phyloP scores from a whole-genome alignment of 208 protist genomes.

The Strigomonas culicis region DNA sequence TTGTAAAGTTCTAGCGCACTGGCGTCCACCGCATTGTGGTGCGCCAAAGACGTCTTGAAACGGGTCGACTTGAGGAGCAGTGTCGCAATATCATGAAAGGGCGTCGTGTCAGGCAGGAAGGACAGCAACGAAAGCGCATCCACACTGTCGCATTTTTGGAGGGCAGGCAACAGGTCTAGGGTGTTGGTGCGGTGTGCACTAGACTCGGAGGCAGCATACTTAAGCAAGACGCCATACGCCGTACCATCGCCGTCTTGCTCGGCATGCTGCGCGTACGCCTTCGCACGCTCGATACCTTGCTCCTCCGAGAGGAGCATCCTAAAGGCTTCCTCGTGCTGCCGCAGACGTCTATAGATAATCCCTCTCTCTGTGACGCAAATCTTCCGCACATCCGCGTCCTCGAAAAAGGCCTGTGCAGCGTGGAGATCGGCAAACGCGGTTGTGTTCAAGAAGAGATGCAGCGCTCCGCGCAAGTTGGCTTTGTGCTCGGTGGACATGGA shows the following conservation, averaged over 20 bases:
- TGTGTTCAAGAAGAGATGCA: not conserved
- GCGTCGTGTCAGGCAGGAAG: not conserved
- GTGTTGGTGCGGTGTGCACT: constrained; percentile 14
- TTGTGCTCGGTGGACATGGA: no score
- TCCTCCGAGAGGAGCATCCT: constrained; percentile 59
- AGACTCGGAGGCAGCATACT: constrained; percentile 24
- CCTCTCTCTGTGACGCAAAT: constrained; percentile 37
- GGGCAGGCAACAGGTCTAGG: constrained; percentile 36
- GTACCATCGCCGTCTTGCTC: constrained; percentile 30
- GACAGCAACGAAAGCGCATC: not conserved
- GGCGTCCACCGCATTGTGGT: constrained; percentile 1
- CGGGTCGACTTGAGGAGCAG: no score
- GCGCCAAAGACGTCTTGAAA: not conserved
- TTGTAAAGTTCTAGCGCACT: constrained; percentile 21
- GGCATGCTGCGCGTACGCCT: constrained; percentile 43
- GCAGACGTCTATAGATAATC: constrained; percentile 53
- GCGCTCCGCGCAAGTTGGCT: not conserved
- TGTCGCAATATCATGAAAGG: no score
- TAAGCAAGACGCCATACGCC: constrained; percentile 33
- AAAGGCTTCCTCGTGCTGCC: constrained; percentile 47
- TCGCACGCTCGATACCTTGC: constrained; percentile 31
- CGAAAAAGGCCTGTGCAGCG: constrained; percentile 28
- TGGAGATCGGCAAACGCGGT: constrained; percentile 21
- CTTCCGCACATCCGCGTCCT: constrained; percentile 26
- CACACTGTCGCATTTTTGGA: constrained; percentile 29